Base-by-base conservation (phyloP, 2,329 filamentous ascomycete genomes). In the Bipolaris cookei region DNA sequence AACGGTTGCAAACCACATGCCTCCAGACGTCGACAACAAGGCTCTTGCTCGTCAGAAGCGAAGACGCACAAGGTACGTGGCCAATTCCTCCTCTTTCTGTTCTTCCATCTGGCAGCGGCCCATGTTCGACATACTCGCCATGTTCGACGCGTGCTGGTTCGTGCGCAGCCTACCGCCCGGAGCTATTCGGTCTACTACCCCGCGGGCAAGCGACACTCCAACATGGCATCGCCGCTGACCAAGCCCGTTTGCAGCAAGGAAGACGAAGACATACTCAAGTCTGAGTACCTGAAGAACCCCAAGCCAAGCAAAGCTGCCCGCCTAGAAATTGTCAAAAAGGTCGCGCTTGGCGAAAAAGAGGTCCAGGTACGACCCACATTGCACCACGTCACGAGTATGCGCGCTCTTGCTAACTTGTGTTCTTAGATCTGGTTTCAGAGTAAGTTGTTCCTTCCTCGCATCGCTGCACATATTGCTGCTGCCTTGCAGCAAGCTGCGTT, bases 231-330 rank as follows among this genome's bases (percentile, higher is more conserved):
- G 51, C 32, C 56, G 62, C 71, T 74, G 58, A 73, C 69, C 64
- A 64, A 61, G 56, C 53, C 62, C 58, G 56, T 51, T 39, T 59
- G 63, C 64, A 77, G 75, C 67, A 76, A 77, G 50, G 90, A 94
- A 77, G 94, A 98, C 80, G 94, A 97, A 80, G 86, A 88, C 50
- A 86, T 96, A 51, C 87, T 97, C 59, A 94, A 97, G 77, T 84
- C 90, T 34, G 92, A 94, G 57, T 97, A 96, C 74, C 84, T 86
- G 67, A 85, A 83, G 61, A 96, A 97, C 75, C 86, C 91, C 6
- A 97, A 97, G 77, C 94, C 94, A 32, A 93, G 97, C 80, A 97
- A 96, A 79, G 84, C 88, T 54, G 90, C 91, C 76, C 91, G 94
- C 79, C 84, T 91, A 44, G 88, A 89, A 56, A 92, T 98, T 63